Conservation (phyloP, 208 protist species). For the Acanthamoeba lenticulata region DNA sequence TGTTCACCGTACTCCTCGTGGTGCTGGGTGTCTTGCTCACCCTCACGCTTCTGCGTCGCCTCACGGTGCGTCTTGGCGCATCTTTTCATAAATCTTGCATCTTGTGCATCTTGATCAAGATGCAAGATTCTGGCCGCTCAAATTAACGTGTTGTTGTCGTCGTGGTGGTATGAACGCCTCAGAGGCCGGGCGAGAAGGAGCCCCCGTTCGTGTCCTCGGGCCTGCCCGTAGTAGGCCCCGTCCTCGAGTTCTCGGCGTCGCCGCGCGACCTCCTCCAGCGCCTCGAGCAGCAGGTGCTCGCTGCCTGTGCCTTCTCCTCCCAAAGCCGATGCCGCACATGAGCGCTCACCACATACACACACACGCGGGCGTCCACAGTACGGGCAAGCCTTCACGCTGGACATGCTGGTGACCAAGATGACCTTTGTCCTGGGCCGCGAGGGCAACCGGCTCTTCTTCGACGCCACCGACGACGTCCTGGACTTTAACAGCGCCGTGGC, state of each 20-base stretch:
- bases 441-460: slow-evolving; percentile 40
- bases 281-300: background rate
- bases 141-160: too few species aligned
- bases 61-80: too few species aligned
- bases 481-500: background rate
- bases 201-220: background rate
- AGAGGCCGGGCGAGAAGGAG: background rate
- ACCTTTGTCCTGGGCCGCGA: slow-evolving; percentile 1
- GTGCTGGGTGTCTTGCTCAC: too few species aligned
- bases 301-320: background rate
- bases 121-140: too few species aligned
- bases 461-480: slow-evolving; percentile 25
- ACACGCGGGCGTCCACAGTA: background rate
- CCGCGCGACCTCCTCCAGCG: background rate
- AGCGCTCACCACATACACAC: background rate
- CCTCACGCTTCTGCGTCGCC: too few species aligned
- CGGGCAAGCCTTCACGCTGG: slow-evolving; percentile 48
- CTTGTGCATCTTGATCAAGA: too few species aligned
- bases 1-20: too few species aligned
- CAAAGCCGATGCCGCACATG: too few species aligned
- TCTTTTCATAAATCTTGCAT: too few species aligned
- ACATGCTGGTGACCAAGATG: slow-evolving; percentile 15
- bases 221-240: background rate
- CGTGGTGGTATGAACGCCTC: too few species aligned
- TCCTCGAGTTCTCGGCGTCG: background rate